These are phyloP conservation scores for Mentha longifolia DNA, from an alignment of 257 asterid genomes.

Conservation along the genomic window DNA sequence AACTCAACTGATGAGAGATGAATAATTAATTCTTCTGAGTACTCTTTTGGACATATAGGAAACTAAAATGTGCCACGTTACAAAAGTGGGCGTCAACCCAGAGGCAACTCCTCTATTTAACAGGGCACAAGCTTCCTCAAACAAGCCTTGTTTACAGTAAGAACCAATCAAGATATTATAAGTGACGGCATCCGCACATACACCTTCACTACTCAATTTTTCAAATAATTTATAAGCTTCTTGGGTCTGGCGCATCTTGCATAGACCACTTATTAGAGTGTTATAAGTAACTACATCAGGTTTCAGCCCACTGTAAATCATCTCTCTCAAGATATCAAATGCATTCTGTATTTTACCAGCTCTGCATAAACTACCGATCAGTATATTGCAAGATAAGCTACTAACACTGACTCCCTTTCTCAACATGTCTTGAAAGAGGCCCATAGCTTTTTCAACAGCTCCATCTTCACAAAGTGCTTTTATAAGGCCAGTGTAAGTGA, in stretches of 20 bases:
- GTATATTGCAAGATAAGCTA: constrained; percentile 59
- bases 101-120: constrained; percentile 54
- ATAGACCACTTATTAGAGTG: constrained; percentile 72
- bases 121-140: constrained; percentile 63
- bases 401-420: constrained; percentile 57
- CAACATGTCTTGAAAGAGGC: constrained; percentile 76
- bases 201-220: constrained; percentile 58
- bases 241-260: constrained; percentile 57
- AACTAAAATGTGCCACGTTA: constrained; percentile 76
- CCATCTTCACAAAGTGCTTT: constrained; percentile 82
- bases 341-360: constrained; percentile 65
- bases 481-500: constrained; percentile 78
- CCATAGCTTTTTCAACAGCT: constrained; percentile 69
- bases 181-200: constrained; percentile 66
- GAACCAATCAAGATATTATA: constrained; percentile 71
- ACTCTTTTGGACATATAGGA: constrained; percentile 50
- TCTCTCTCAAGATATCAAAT: constrained; percentile 64
- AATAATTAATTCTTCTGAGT: constrained; percentile 29
- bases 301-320: constrained; percentile 67
- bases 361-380: constrained; percentile 62
- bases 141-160: constrained; percentile 61
- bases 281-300: constrained; percentile 86
- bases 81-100: constrained; percentile 70
- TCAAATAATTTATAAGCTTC: constrained; percentile 70
- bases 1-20: constrained; percentile 22